Evolutionary conservation across 495 filamentous ascomycete species (phyloP).

Genomic region (Xylaria nigripes): DNA sequence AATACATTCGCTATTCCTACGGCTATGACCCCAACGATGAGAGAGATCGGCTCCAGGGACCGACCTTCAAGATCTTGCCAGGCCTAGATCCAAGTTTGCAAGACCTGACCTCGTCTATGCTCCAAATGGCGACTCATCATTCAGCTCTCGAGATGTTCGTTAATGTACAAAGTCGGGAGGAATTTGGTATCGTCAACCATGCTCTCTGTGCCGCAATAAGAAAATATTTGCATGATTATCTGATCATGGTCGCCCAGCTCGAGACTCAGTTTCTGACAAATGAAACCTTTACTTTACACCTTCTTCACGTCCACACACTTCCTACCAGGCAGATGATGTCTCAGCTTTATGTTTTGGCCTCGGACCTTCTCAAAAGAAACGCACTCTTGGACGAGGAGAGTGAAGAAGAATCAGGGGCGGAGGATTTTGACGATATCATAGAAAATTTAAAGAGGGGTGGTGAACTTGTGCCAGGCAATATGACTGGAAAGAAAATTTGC

Average conservation of each 20-base stretch:
- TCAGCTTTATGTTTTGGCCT: slow-evolving; percentile 77
- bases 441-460: slow-evolving; percentile 86
- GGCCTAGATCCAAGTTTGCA: slow-evolving; percentile 87
- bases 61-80: slow-evolving; percentile 65
- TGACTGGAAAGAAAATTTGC: slow-evolving; percentile 83
- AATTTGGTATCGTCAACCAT: slow-evolving; percentile 94
- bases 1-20: slow-evolving; percentile 81
- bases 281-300: slow-evolving; percentile 78
- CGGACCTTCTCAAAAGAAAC: slow-evolving; percentile 81
- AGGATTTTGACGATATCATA: slow-evolving; percentile 59
- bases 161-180: slow-evolving; percentile 84
- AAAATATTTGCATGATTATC: slow-evolving; percentile 84
- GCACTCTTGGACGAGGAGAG: slow-evolving; percentile 78
- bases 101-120: slow-evolving; percentile 77
- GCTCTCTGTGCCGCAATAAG: slow-evolving; percentile 88
- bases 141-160: slow-evolving; percentile 85
- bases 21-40: slow-evolving; percentile 76
- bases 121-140: slow-evolving; percentile 95
- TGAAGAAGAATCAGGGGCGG: slow-evolving; percentile 74
- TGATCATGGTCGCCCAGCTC: slow-evolving; percentile 84
- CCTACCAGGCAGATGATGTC: slow-evolving; percentile 82
- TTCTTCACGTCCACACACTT: slow-evolving; percentile 84
- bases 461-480: slow-evolving; percentile 64
- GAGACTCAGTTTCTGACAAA: slow-evolving; percentile 87
- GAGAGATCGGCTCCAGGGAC: slow-evolving; percentile 76